phyloP scores from a whole-genome alignment of 139 green algal genomes.

The Chlamydomonas schloesseri region DNA sequence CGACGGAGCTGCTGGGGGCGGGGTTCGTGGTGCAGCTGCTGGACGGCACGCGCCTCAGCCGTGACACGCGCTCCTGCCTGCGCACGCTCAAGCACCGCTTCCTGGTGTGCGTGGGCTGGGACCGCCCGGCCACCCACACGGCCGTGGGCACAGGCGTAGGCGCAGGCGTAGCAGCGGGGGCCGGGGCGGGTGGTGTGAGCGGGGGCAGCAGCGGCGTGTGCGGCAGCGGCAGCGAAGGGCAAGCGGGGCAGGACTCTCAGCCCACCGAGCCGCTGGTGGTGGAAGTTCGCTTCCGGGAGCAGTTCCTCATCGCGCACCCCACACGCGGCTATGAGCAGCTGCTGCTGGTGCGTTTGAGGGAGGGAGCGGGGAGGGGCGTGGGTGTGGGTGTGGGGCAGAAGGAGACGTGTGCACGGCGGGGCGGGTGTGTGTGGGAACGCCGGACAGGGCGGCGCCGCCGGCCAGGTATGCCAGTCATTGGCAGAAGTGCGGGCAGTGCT shows the following conservation, averaged over 20 bases:
- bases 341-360: conserved; percentile 53
- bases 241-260: neutral
- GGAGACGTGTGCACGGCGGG: too few relatives aligned
- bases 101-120: conserved; percentile 59
- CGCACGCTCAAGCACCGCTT: conserved; percentile 62
- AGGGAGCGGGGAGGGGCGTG: too few relatives aligned
- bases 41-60: conserved; percentile 27
- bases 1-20: conserved; percentile 42
- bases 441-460: too few relatives aligned
- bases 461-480: too few relatives aligned
- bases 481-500: too few relatives aligned
- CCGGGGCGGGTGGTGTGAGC: too few relatives aligned
- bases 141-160: too few relatives aligned
- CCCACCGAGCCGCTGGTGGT: conserved; percentile 63
- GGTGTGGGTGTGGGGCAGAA: too few relatives aligned
- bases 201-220: neutral
- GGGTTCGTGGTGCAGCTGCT: conserved; percentile 58
- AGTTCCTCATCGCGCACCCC: conserved; percentile 67
- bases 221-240: neutral
- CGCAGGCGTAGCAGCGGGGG: too few relatives aligned
- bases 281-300: conserved; percentile 68
- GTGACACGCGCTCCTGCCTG: conserved; percentile 48
- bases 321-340: conserved; percentile 56
- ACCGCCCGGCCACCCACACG: neutral
- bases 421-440: too few relatives aligned